Evolutionary conservation across 2,329 filamentous ascomycete species (phyloP).

Genomic region (Didymella pomorum): DNA sequence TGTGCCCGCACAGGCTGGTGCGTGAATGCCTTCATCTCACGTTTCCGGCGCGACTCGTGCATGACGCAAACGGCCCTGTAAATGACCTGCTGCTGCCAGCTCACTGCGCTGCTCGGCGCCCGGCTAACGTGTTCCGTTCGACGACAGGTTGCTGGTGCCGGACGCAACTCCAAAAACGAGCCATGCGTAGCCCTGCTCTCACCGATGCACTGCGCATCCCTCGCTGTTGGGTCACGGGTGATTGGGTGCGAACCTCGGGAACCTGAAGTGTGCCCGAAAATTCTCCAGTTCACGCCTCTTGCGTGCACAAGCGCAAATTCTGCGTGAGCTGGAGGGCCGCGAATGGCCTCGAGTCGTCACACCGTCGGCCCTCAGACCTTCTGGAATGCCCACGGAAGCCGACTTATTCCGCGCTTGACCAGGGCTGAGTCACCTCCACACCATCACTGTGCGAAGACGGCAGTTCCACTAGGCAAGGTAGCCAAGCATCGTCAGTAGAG

Average conservation of each 20-base stretch:
- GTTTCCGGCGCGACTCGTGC: conserved; percentile 16
- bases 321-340: conserved; percentile 19
- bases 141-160: conserved; percentile 19
- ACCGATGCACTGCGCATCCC: conserved; percentile 20
- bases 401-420: conserved; percentile 19
- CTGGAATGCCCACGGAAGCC: conserved; percentile 19
- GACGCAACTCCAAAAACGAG: conserved; percentile 23
- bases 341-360: conserved; percentile 18
- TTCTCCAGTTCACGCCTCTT: conserved; percentile 21
- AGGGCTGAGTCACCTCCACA: conserved; percentile 38
- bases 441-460: conserved; percentile 17
- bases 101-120: conserved; percentile 14
- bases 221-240: conserved; percentile 7
- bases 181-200: conserved; percentile 21
- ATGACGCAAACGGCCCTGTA: conserved; percentile 33
- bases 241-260: conserved; percentile 14
- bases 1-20: conserved; percentile 17
- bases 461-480: conserved; percentile 14
- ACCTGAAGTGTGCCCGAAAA: conserved; percentile 12
- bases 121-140: conserved; percentile 17
- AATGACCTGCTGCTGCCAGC: conserved; percentile 27
- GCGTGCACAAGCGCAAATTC: conserved; percentile 21
- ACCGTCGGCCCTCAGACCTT: conserved; percentile 12
- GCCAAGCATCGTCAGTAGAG: conserved; percentile 28
- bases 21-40: conserved; percentile 27